phyloP scores from a whole-genome alignment of 768 basidiomycete genomes.

The Cystobasidium tubakii region DNA sequence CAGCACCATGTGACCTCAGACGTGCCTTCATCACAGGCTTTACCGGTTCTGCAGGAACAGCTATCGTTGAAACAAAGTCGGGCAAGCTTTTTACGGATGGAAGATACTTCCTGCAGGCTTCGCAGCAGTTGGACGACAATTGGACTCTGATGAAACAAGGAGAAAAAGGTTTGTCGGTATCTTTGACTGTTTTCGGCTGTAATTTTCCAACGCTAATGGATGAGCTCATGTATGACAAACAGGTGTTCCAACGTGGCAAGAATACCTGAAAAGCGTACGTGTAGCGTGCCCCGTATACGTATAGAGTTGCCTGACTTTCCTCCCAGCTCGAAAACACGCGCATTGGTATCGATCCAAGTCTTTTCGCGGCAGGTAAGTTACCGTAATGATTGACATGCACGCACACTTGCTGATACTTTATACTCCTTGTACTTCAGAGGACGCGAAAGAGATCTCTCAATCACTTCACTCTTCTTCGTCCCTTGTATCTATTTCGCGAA shows the following conservation, averaged over 20 bases:
- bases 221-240: conserved; percentile 2
- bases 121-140: conserved; percentile 76
- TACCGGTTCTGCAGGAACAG: conserved; percentile 87
- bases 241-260: conserved; percentile 89
- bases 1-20: conserved; percentile 48
- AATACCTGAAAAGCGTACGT: conserved; percentile 67
- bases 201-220: conserved; percentile 33
- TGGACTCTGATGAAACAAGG: conserved; percentile 95
- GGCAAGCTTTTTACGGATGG: conserved; percentile 93
- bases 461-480: conserved; percentile 58
- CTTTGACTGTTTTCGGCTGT: not conserved
- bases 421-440: conserved; percentile 52
- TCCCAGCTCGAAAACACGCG: conserved; percentile 60
- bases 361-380: conserved; percentile 65
- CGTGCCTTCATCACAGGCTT: conserved; percentile 88
- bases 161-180: conserved; percentile 59
- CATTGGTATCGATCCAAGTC: conserved; percentile 75
- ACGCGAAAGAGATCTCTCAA: conserved; percentile 61
- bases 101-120: conserved; percentile 87
- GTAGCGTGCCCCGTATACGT: not conserved
- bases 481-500: conserved; percentile 62
- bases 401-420: no score
- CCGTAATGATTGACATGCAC: conserved; percentile 4
- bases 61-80: conserved; percentile 63
- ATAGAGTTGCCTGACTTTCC: conserved; percentile 49